Base-by-base conservation (phyloP, 805 yeast species). In the Pichia occidentalis region DNA sequence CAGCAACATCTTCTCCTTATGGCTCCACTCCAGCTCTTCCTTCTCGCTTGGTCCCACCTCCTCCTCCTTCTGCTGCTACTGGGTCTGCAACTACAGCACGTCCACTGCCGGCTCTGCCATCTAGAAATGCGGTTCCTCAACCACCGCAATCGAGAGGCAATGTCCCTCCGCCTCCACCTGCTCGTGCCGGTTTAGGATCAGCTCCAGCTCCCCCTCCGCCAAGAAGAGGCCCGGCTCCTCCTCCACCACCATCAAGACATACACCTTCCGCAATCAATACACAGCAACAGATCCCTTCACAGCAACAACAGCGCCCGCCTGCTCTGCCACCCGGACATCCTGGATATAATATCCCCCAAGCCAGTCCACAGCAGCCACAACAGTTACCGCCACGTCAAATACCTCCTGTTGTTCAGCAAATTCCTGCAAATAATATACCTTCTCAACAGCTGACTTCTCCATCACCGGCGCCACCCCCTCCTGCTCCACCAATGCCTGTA, bases 241-340 rank as follows among this genome's bases (percentile, higher is more conserved):
- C 68, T 22, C 71, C 68, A n/a, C 67, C 65, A 22, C 67, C 71
- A 10, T 61, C 71, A 4, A 62, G 57, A 38, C 40, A 36, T 13
- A 16, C 37, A 19, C 23, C 24, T 13, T 11, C 29, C n/a, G n/a
- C n/a, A n/a, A n/a, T n/a, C n/a, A n/a, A n/a, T n/a, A n/a, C n/a
- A n/a, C n/a, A n/a, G n/a, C n/a, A n/a, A n/a, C n/a, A n/a, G n/a
- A n/a, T n/a, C n/a, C n/a, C n/a, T n/a, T n/a, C n/a, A n/a, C n/a
- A n/a, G n/a, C n/a, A n/a, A n/a, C n/a, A n/a, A n/a, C n/a, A n/a
- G n/a, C n/a, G n/a, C n/a, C 31, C 40, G 5, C 38, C 52, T 4
- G 25, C 43, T 5, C 30, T 30, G 11, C 39, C 43, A 5, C 29
- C 37, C 8, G 30, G 33, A 13, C 37, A 33, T 28, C 37, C 37